phyloP scores from a whole-genome alignment of 805 yeast genomes.

The Candida ipomoeae region DNA sequence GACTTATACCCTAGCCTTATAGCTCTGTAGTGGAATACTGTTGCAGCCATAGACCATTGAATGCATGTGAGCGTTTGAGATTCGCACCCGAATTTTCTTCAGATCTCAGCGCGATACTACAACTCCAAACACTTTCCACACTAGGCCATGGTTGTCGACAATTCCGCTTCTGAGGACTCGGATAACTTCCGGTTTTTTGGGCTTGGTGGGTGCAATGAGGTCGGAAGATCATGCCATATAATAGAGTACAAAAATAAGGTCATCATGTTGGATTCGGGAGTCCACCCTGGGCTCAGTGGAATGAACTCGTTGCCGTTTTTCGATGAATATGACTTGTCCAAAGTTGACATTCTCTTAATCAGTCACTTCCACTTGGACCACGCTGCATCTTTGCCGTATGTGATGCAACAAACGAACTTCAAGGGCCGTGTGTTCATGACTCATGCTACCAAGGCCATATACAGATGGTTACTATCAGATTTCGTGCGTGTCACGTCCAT shows the following conservation, averaged over 20 bases:
- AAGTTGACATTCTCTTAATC: slow-evolving; percentile 78
- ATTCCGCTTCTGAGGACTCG: slow-evolving; percentile 23
- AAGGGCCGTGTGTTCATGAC: slow-evolving; percentile 98
- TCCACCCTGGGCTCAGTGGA: slow-evolving; percentile 93
- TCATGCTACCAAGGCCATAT: slow-evolving; percentile 97
- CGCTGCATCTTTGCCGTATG: slow-evolving; percentile 96
- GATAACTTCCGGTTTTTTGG: slow-evolving; percentile 66
- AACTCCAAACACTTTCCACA: background rate
- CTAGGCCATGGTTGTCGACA: slow-evolving; percentile 11
- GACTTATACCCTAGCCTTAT: background rate
- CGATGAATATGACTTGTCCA: slow-evolving; percentile 88
- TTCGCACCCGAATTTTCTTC: slow-evolving; percentile 5
- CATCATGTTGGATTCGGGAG: slow-evolving; percentile 96
- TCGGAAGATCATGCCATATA: slow-evolving; percentile 93
- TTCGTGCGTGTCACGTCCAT: slow-evolving; percentile 84
- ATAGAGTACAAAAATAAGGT: slow-evolving; percentile 90
- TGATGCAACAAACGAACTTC: slow-evolving; percentile 94
- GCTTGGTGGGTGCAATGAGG: slow-evolving; percentile 97
- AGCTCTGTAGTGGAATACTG: background rate
- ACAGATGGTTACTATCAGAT: slow-evolving; percentile 91
- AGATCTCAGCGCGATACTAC: slow-evolving; percentile 1
- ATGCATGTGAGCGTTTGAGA: background rate
- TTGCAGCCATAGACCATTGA: slow-evolving; percentile 1
- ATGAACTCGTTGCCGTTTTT: slow-evolving; percentile 89
- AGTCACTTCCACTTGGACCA: slow-evolving; percentile 97